Evolutionary conservation across 2,329 filamentous ascomycete species (phyloP), one percentile per base, ranked within the genome.

Genomic region (Ascochyta pisi): DNA sequence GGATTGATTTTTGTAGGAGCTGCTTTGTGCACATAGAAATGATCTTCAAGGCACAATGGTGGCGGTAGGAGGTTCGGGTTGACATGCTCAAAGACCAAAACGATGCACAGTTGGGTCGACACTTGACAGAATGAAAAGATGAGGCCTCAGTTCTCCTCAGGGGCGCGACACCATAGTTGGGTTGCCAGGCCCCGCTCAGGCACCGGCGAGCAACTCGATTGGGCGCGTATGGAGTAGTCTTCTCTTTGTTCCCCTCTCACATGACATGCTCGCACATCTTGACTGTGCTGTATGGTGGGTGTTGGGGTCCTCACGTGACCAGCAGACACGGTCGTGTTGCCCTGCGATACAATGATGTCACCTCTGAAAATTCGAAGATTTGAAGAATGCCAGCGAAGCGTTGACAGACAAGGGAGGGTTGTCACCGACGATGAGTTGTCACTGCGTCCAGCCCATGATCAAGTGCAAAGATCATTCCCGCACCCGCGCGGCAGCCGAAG

Each of bases 301-400:
- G n/a, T 13, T 41, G 24, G 38, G 10, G 16, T 15, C 3, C 35
- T 19, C 38, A 50, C 37, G 38, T 50, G 46, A 50, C 31, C 5
- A n/a, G 10, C 31, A 39, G 38, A 44, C 35, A 41, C 23, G 40
- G 33, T 38, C 33, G 22, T 16, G 33, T 43, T 45, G 44, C 44
- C 51, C 50, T 29, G 23, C 50, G 37, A 34, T 37, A 47, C 51
- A 10, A 29, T 48, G 47, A 56, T 34, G 42, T 51, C 53, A 51
- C 5, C 4, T 51, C 26, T 56, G 47, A 56, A 51, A 56, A 51
- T 12, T 56, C 52, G 52, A 56, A 51, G 42, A 47, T 39, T 31
- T 34, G 37, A 50, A 56, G 47, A 46, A 55, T n/a, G 47, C 47
- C 53, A 56, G 53, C 53, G 53, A 47, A 43, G 53, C 53, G 48